Conservation (phyloP, 192 early-diverging fungal genomes). For the Coemansia sp. region DNA sequence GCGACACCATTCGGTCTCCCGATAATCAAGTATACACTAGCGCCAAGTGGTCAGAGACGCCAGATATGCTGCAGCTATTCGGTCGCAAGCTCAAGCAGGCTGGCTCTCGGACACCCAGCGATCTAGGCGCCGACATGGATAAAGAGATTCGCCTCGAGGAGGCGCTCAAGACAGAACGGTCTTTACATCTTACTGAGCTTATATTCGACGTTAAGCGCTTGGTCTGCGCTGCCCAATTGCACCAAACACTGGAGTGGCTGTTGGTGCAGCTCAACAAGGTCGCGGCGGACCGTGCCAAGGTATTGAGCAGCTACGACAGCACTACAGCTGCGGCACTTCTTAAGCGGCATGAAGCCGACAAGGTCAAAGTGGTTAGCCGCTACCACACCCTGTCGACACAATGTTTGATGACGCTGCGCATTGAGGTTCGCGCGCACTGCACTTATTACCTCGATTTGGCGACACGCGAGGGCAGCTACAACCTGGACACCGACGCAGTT, state of each 20-base stretch:
- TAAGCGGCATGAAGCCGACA: slow-evolving; percentile 48
- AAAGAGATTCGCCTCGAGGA: slow-evolving; percentile 80
- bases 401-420: slow-evolving; percentile 78
- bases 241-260: slow-evolving; percentile 79
- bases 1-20: slow-evolving; percentile 46
- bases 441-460: slow-evolving; percentile 90
- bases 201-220: slow-evolving; percentile 84
- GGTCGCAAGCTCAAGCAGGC: slow-evolving; percentile 50
- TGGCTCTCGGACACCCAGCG: slow-evolving; percentile 3
- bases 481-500: slow-evolving; percentile 70
- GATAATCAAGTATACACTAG: slow-evolving; percentile 49
- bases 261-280: slow-evolving; percentile 38
- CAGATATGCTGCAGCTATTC: slow-evolving; percentile 62
- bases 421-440: slow-evolving; percentile 84
- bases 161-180: slow-evolving; percentile 77
- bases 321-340: slow-evolving; percentile 60
- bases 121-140: slow-evolving; percentile 21
- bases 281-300: slow-evolving; percentile 28
- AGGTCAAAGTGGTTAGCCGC: slow-evolving; percentile 56
- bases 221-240: slow-evolving; percentile 70
- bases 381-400: slow-evolving; percentile 78
- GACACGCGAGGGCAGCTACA: slow-evolving; percentile 86
- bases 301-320: slow-evolving; percentile 31
- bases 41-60: slow-evolving; percentile 66
- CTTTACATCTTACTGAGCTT: slow-evolving; percentile 76